phyloP scores from a whole-genome alignment of 805 yeast species.

The Candida awuae region DNA sequence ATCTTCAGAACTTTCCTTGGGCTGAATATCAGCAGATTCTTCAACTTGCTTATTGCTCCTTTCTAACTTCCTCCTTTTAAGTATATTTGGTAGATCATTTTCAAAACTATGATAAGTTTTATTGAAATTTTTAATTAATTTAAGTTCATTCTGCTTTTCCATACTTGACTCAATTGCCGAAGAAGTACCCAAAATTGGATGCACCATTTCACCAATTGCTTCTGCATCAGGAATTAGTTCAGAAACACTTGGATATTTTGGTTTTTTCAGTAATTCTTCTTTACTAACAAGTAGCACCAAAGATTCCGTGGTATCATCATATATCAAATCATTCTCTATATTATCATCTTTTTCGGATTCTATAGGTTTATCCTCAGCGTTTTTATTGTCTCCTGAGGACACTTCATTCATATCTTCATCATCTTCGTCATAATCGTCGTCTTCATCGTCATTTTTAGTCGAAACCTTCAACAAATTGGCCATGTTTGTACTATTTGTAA shows the following conservation, averaged over 20 bases:
- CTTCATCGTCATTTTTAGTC: slow-evolving; percentile 17
- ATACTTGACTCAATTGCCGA: slow-evolving; percentile 37
- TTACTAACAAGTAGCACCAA: slow-evolving; percentile 11
- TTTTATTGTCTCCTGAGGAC: neutral
- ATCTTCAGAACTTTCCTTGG: slow-evolving; percentile 11
- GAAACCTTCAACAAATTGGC: slow-evolving; percentile 28
- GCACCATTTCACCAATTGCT: slow-evolving; percentile 28
- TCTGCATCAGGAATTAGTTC: slow-evolving; percentile 24
- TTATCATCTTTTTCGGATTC: neutral
- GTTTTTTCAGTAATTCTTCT: slow-evolving; percentile 21
- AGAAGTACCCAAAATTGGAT: slow-evolving; percentile 29
- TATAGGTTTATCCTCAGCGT: neutral
- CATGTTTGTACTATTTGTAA: slow-evolving; percentile 16
- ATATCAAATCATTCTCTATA: neutral
- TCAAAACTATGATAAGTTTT: slow-evolving; percentile 72
- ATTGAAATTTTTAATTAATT: slow-evolving; percentile 54
- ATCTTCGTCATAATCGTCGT: slow-evolving; percentile 12
- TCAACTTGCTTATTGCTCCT: slow-evolving; percentile 69
- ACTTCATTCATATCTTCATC: slow-evolving; percentile 7
- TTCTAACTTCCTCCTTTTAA: slow-evolving; percentile 69
- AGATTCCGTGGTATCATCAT: slow-evolving; percentile 3
- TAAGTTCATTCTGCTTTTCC: slow-evolving; percentile 30
- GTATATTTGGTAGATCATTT: slow-evolving; percentile 64
- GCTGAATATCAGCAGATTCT: slow-evolving; percentile 21
- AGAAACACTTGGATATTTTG: slow-evolving; percentile 22